A percentile compares a stretch with the other conserved stretches of the same genome.
These are phyloP conservation scores for Hygrocybe coccinea DNA, from an alignment of 768 basidiomycete genomes.

Conservation along the genomic window DNA sequence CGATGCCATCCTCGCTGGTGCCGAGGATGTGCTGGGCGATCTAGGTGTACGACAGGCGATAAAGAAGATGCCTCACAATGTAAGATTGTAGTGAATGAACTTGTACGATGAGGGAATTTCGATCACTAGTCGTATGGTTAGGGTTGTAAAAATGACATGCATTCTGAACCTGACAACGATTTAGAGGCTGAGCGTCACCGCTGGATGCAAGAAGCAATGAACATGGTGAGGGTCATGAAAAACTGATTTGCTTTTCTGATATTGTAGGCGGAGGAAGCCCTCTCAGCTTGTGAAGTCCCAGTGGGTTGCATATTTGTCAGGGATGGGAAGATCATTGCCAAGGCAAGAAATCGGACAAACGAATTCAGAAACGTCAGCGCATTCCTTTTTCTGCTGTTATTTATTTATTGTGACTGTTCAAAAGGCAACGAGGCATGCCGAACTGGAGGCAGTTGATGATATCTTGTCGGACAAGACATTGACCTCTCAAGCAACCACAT, in stretches of 20 bases:
- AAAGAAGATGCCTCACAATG: slow-evolving; percentile 55
- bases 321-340: slow-evolving; percentile 69
- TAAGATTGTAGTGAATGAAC: slow-evolving; percentile 31
- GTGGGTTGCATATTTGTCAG: slow-evolving; percentile 96
- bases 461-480: slow-evolving; percentile 63
- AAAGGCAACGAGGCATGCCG: slow-evolving; percentile 94
- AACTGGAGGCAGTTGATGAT: slow-evolving; percentile 91
- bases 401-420: slow-evolving; percentile 4
- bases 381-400: slow-evolving; percentile 1
- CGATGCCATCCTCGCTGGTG: slow-evolving; percentile 79
- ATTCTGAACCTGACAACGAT: not conserved
- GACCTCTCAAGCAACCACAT: slow-evolving; percentile 45
- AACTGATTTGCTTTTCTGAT: slow-evolving; percentile 9
- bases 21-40: slow-evolving; percentile 70
- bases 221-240: slow-evolving; percentile 52
- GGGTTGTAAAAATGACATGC: too few relatives aligned
- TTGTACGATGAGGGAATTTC: too few relatives aligned
- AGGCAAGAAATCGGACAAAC: slow-evolving; percentile 90
- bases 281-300: slow-evolving; percentile 83
- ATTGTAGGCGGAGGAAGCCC: slow-evolving; percentile 75
- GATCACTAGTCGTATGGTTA: too few relatives aligned
- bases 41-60: slow-evolving; percentile 70
- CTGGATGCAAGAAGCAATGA: slow-evolving; percentile 83
- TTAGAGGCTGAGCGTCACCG: slow-evolving; percentile 31
- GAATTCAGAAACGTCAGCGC: slow-evolving; percentile 78